phyloP scores from a whole-genome alignment of 495 filamentous ascomycete species.

The Amniculicola lignicola region DNA sequence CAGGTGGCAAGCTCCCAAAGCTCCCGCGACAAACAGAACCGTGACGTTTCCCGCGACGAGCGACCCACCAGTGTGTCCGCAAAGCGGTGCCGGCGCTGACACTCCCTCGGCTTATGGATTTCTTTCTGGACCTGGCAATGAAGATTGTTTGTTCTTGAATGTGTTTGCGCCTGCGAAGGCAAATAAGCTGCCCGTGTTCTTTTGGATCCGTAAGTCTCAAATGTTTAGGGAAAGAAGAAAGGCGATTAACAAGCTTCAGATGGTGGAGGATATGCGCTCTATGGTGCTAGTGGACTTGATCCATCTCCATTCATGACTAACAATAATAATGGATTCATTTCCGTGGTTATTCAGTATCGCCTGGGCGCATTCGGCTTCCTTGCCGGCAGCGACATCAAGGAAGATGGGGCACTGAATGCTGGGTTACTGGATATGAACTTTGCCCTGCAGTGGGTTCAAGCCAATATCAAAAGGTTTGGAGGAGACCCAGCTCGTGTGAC shows the following conservation, averaged over 20 bases:
- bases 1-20: constrained; percentile 28
- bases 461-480: constrained; percentile 42
- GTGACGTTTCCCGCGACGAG: constrained; percentile 19
- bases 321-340: constrained; percentile 45
- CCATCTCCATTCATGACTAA: constrained; percentile 46
- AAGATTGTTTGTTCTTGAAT: constrained; percentile 55
- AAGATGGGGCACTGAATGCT: constrained; percentile 39
- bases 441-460: constrained; percentile 41
- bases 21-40: constrained; percentile 23
- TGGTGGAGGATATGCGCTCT: constrained; percentile 42
- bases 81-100: constrained; percentile 23
- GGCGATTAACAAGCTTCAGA: constrained; percentile 15
- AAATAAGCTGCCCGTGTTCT: constrained; percentile 40
- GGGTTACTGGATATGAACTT: constrained; percentile 45
- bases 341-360: constrained; percentile 41
- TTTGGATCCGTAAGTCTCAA: constrained; percentile 44
- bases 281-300: constrained; percentile 17
- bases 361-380: constrained; percentile 42
- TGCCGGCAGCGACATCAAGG: constrained; percentile 33
- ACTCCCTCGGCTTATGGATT: constrained; percentile 25
- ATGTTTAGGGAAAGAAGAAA: not conserved
- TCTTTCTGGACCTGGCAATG: constrained; percentile 37
- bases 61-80: constrained; percentile 29
- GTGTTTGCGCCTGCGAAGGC: constrained; percentile 46
- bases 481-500: constrained; percentile 45